Conservation (phyloP, 257 asterid genomes). For the Solanum peruvianum region DNA sequence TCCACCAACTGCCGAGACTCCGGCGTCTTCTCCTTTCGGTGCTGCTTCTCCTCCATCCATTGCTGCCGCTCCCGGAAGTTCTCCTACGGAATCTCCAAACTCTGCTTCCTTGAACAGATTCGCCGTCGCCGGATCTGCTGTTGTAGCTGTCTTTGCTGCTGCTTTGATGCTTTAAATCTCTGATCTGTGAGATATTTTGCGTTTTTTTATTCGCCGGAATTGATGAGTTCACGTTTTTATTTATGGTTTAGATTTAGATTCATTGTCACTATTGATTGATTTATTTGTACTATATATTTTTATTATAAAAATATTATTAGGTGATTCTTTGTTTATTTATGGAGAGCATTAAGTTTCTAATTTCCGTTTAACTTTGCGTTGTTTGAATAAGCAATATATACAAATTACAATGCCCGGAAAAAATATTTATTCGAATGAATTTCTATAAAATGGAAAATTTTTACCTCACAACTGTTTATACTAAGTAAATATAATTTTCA, state of each 20-base stretch:
- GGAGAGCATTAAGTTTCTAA: neutral
- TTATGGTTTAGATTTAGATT: neutral
- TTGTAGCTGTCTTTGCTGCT: constrained; percentile 22
- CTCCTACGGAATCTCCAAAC: constrained; percentile 15
- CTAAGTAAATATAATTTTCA: too few relatives aligned
- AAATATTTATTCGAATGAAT: too few relatives aligned
- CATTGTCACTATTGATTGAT: neutral
- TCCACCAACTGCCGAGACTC: constrained; percentile 10
- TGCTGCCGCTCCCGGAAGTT: constrained; percentile 17
- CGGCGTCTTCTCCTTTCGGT: constrained; percentile 9
- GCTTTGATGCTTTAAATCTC: constrained; percentile 27
- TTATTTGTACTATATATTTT: neutral
- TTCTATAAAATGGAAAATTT: too few relatives aligned
- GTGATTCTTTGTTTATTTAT: neutral
- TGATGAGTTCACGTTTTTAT: neutral
- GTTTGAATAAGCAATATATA: neutral
- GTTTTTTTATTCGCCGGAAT: neutral
- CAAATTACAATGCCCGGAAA: too few relatives aligned
- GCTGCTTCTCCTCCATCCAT: constrained; percentile 13
- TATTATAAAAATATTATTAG: neutral
- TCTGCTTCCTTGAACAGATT: constrained; percentile 30
- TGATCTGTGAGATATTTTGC: neutral
- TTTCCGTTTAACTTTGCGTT: neutral
- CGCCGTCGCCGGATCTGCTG: constrained; percentile 44
- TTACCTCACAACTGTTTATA: too few relatives aligned